Base-by-base conservation (phyloP, 1,284 basidiomycete genomes). In the Hymenochaete sp. region DNA sequence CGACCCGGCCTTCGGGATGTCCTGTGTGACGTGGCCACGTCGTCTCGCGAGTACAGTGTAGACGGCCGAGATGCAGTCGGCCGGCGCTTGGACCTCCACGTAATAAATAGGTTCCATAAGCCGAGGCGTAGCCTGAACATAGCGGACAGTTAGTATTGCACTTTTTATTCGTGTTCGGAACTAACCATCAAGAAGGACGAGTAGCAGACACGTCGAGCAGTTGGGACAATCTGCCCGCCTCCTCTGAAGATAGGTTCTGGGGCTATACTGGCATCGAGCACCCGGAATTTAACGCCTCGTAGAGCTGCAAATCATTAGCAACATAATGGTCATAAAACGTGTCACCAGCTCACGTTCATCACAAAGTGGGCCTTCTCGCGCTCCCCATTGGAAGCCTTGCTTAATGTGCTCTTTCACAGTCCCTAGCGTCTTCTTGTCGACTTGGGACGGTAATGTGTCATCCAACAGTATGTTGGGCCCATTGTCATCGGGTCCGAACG, bases 311-410 rank as follows among this genome's bases (percentile, higher is more conserved):
- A 16, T 28, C 19, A 21, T 38, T 19, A 31, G 28, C 18, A 28
- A 11, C 9, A 24, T 11, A 21, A n/a, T 22, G n/a, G 8, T 1
- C 10, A 40, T 18, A 50, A 11, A 44, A 27, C 27, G 21, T 28
- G n/a, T 13, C 7, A 22, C n/a, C 22, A 37, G 77, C 92, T 76
- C 58, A 95, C 92, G 96, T 68, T 99, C 96, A 61, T 98, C 96
- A 60, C 93, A 97, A 42, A 99, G 61, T 16, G 96, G 96, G 1
- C 96, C 96, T 69, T 99, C 96, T 37, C 95, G 74, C 40, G 95
- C 82, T 47, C 90, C 96, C 96, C 96, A 98, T 62, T 97, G 96
- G 82, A 98, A 99, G 26, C 96, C 96, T 66, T 98, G 96, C 66
- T 92, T 95, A 59, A 98, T 85, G 55, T 91, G 86, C 57, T 98